Evolutionary conservation across 2,329 filamentous ascomycete species (phyloP).

Genomic region (Talaromyces sp.): DNA sequence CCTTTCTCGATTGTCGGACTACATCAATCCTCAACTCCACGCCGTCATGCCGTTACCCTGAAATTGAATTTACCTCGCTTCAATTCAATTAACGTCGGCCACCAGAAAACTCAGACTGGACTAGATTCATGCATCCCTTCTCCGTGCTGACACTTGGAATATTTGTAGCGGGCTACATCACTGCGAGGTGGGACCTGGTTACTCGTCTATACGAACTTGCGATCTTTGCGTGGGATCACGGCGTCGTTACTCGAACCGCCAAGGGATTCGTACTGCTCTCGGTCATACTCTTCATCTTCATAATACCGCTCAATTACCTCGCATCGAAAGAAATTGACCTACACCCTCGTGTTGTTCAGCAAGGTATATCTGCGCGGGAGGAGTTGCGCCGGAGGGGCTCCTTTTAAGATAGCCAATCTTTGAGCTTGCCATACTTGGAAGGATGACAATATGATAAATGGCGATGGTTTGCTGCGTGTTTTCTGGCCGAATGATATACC

Average conservation of each 20-base stretch:
- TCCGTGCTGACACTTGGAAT: slow-evolving; percentile 93
- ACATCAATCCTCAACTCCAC: not conserved
- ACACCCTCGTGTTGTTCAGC: slow-evolving; percentile 77
- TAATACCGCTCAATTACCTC: slow-evolving; percentile 79
- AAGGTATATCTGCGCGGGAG: slow-evolving; percentile 90
- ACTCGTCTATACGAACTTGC: slow-evolving; percentile 95
- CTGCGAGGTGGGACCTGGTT: slow-evolving; percentile 97
- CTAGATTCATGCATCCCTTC: slow-evolving; percentile 84
- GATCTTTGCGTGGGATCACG: slow-evolving; percentile 98
- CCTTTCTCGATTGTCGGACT: not conserved
- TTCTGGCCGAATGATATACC: slow-evolving; percentile 94
- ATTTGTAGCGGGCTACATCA: slow-evolving; percentile 99
- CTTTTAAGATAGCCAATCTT: slow-evolving; percentile 60
- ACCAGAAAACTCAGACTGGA: slow-evolving; percentile 22
- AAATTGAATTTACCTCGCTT: not conserved
- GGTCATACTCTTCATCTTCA: slow-evolving; percentile 77
- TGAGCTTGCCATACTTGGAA: slow-evolving; percentile 22
- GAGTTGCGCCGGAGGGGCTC: slow-evolving; percentile 92
- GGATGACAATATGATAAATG: slow-evolving; percentile 63
- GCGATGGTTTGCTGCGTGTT: slow-evolving; percentile 89
- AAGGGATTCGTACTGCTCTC: slow-evolving; percentile 84
- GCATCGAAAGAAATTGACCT: slow-evolving; percentile 75
- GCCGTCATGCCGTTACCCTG: slow-evolving; percentile 1
- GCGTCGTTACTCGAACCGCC: slow-evolving; percentile 84
- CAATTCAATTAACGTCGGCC: slow-evolving; percentile 20